A percentile compares a stretch with the other conserved stretches of the same genome.
These are phyloP conservation scores for Vinca major DNA, from an alignment of 305 asterid genomes.

Conservation along the genomic window DNA sequence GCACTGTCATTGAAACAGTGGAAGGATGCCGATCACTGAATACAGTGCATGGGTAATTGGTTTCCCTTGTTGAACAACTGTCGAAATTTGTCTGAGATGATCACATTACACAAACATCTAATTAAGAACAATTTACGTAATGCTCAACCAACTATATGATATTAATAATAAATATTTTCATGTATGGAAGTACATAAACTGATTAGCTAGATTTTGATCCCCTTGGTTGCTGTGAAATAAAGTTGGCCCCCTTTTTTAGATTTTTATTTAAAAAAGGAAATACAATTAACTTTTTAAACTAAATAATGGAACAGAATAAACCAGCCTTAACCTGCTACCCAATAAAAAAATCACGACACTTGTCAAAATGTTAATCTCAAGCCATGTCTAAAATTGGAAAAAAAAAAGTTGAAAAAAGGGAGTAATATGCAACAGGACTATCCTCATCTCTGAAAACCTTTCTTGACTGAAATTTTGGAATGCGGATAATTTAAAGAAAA, in stretches of 20 bases:
- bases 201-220: not conserved
- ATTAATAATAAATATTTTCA: not conserved
- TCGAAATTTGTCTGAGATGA: constrained; percentile 74
- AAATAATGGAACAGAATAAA: not conserved
- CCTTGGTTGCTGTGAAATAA: not conserved
- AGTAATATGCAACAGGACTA: not conserved
- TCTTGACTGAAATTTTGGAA: not conserved
- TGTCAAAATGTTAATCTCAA: not conserved
- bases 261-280: not conserved
- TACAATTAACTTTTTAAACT: not conserved
- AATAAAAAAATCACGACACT: not conserved
- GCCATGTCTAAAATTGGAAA: not conserved
- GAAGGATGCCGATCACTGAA: constrained; percentile 91
- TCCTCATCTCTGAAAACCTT: not conserved
- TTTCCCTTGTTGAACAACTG: constrained; percentile 84
- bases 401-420: no score
- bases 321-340: not conserved
- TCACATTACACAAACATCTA: constrained; percentile 20
- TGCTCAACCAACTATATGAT: not conserved
- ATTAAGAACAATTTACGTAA: not conserved
- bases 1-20: constrained; percentile 95
- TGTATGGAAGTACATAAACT: not conserved
- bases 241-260: not conserved
- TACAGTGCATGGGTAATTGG: constrained; percentile 65
- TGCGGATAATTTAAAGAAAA: not conserved